Evolutionary conservation across 805 yeast genomes (phyloP), one percentile per base, ranked within the genome.

Genomic region (Ogataea naganishii): DNA sequence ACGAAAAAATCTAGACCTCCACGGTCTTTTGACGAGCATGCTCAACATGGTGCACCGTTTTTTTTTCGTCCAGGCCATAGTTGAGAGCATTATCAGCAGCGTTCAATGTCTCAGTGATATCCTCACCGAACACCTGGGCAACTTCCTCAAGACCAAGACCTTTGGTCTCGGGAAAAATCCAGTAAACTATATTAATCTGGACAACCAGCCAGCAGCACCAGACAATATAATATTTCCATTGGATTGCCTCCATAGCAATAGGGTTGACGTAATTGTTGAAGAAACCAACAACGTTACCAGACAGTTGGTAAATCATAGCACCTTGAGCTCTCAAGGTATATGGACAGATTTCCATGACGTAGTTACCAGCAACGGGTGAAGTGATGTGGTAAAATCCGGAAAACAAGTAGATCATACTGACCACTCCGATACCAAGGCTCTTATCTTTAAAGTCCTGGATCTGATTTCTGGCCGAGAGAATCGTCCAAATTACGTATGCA

Each of bases 371-470:
- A 16, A 22, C 20, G 9, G 31, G 30, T 11, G 18, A 14, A 11
- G 13, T 14, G 17, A 27, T 27, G 13, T 20, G 25, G 26, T 31
- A 24, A 26, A 27, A 26, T 16, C 14, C 20, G 13, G 20, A 24
- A 23, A n/a, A 63, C 23, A 66, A 40, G 58, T 63, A 67, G 29
- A 69, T 65, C 69, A 69, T 62, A n/a, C 69, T 69, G 40, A 68
- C 51, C n/a, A 64, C 69, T 38, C 69, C 73, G 31, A 53, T 53
- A 29, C 64, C 69, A 18, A 60, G 46, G 4, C 49, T 14, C 39
- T 58, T 60, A 32, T 66, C 53, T 29, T 51, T 47, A 41, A 62
- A 65, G 37, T 60, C 39, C 21, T 58, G 43, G 38, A 62, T 41
- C 39, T 62, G 65, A 43, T 62, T 62, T 19, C 31, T 40, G 2